phyloP scores from a whole-genome alignment of 805 yeast species.

The Kodamaea kakaduensis region DNA sequence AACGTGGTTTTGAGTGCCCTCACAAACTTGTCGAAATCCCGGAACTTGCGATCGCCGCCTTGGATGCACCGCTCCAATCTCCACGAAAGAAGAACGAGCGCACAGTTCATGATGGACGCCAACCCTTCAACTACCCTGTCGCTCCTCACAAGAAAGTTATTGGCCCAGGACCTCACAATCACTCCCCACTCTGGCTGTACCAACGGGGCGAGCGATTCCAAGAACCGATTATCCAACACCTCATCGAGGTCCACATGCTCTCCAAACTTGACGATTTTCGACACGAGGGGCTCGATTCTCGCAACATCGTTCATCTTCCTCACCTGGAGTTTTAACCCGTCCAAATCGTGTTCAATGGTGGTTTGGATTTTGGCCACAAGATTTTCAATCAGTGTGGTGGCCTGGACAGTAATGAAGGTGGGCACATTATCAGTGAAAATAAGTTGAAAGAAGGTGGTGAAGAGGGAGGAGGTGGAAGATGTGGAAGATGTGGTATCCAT shows the following conservation, averaged over 20 bases:
- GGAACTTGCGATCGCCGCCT: constrained; percentile 20
- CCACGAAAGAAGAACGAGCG: constrained; percentile 29
- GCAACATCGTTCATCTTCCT: constrained; percentile 13
- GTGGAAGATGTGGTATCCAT: too few relatives aligned
- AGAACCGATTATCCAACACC: constrained; percentile 4
- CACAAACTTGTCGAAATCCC: constrained; percentile 17
- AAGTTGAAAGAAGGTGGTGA: constrained; percentile 12
- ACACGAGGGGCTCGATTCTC: constrained; percentile 15
- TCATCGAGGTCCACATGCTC: constrained; percentile 19
- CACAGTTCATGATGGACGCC: constrained; percentile 21
- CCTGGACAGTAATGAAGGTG: constrained; percentile 20
- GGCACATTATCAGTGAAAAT: constrained; percentile 7
- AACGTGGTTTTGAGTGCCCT: constrained; percentile 6
- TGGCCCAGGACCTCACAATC: constrained; percentile 21
- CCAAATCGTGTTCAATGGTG: constrained; percentile 12
- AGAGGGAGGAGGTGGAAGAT: too few relatives aligned
- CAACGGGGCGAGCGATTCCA: constrained; percentile 11
- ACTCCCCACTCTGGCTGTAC: constrained; percentile 19
- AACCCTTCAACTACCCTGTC: constrained; percentile 15
- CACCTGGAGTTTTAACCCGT: constrained; percentile 17
- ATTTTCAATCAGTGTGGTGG: constrained; percentile 24
- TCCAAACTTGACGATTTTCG: constrained; percentile 25
- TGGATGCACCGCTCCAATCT: constrained; percentile 31
- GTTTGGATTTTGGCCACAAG: constrained; percentile 18
- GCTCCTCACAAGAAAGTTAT: constrained; percentile 15